Conservation (phyloP, 108 stramenopile genomes). For the Bacterosira constricta region DNA sequence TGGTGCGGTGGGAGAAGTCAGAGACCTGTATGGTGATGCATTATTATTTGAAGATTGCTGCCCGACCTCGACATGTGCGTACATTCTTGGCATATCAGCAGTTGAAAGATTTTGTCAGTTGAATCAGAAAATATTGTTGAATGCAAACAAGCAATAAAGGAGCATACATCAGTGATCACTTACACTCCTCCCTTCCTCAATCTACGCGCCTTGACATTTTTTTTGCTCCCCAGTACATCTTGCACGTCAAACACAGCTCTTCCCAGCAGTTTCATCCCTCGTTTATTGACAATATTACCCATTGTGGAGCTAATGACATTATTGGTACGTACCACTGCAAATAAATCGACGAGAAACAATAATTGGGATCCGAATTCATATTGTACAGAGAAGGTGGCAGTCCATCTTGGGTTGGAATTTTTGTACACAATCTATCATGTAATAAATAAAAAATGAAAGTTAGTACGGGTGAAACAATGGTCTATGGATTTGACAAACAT, state of each 20-base stretch:
- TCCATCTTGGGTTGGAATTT: constrained; percentile 26
- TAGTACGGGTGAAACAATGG: not conserved
- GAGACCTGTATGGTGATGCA: too few relatives aligned
- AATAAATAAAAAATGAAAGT: not conserved
- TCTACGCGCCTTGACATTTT: constrained; percentile 5
- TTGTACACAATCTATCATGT: constrained; percentile 18
- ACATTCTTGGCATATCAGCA: too few relatives aligned
- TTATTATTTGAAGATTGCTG: too few relatives aligned
- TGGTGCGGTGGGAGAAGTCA: not conserved
- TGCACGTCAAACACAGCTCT: constrained; percentile 30
- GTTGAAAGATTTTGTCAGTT: not conserved
- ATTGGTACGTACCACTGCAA: not conserved
- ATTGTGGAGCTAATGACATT: not conserved
- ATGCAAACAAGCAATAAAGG: too few relatives aligned
- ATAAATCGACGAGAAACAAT: constrained; percentile 28
- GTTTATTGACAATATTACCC: not conserved
- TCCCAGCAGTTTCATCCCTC: constrained; percentile 6
- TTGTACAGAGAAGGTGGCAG: constrained; percentile 8
- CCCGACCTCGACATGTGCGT: too few relatives aligned
- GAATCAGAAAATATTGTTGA: not conserved
- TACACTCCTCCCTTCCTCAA: constrained; percentile 27
- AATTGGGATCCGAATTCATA: constrained; percentile 39
- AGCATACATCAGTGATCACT: too few relatives aligned
- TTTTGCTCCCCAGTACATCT: constrained; percentile 15
- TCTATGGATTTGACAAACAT: not conserved